phyloP scores from a whole-genome alignment of 2,329 filamentous ascomycete genomes.

The Ceratocystis destructans region DNA sequence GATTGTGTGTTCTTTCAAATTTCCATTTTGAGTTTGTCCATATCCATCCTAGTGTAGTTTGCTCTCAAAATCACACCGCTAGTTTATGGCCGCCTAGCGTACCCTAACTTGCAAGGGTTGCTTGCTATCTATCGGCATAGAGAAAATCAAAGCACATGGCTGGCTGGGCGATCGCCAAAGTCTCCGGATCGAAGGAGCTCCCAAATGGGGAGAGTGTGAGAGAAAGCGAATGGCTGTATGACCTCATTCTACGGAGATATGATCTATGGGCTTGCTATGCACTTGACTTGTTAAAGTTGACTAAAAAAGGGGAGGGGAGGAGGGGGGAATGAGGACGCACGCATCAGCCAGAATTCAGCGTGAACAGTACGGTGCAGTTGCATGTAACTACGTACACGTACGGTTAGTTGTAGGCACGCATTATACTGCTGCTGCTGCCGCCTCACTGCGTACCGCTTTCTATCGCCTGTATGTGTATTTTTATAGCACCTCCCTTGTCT shows the following conservation, averaged over 20 bases:
- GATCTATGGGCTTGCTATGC: neutral
- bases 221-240: neutral
- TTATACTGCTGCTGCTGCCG: too few species aligned
- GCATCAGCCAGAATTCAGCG: neutral
- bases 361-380: neutral
- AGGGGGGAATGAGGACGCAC: neutral
- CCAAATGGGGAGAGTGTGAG: neutral
- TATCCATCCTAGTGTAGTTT: neutral
- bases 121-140: neutral
- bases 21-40: neutral
- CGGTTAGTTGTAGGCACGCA: too few species aligned
- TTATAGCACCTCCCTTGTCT: too few species aligned
- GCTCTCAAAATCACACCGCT: neutral
- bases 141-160: neutral
- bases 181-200: neutral
- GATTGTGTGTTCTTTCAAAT: neutral
- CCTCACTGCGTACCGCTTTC: too few species aligned
- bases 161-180: neutral
- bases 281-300: neutral
- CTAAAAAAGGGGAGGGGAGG: neutral
- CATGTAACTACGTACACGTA: too few species aligned
- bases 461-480: too few species aligned
- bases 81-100: neutral
- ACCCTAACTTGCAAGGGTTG: neutral
- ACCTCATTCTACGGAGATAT: slow-evolving; percentile 4